Base-by-base conservation (phyloP, 306 rosid genomes). In the Chamaecrista fasciculata region DNA sequence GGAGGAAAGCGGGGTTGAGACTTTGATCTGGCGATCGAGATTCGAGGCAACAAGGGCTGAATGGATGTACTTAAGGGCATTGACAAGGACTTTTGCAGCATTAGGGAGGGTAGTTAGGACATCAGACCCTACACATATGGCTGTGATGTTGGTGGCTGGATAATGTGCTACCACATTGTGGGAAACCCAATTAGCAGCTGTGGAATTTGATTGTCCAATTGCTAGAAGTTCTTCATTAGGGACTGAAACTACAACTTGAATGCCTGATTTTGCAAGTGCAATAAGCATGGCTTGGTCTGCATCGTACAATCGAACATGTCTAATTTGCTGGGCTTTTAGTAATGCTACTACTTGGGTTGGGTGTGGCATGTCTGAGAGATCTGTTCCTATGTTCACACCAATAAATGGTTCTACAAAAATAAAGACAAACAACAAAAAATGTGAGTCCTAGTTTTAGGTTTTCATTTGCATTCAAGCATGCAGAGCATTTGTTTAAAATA, bases 321-420 rank as follows among this genome's bases (percentile, higher is more conserved):
- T 79, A 40, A 89, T 86, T 73, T 83, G 86, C 59, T 86, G 92
- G 0, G 90, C 83, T 83, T 89, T 89, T 19, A 86, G 87, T 46
- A 86, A 83, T 20, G 88, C 96, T 9, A 67, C 92, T 10, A 83
- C 92, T 86, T 89, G 96, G 6, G 96, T 89, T 47, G 96, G 86
- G 51, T 86, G 90, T 56, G 96, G 96, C 96, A 89, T 89, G 46
- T 82, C 92, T 0, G 90, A 84, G 33, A 89, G 92, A 31, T 85
- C 85, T 14, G 92, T 89, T 69, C 96, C 96, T 48, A 86, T 86
- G 56, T 89, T 89, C 39, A 86, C 96, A 69, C 96, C 96, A 63
- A 89, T 61, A 58, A 81, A 84, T 42, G 87, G 78, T 62, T 74
- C 96, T 89, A 80, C 83, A 82, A 78, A 48, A 44, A 59, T 20